A percentile compares a stretch with the other conserved stretches of the same genome.
phyloP scores from a whole-genome alignment of 805 yeast species.

The Monosporozyma aquatica region DNA sequence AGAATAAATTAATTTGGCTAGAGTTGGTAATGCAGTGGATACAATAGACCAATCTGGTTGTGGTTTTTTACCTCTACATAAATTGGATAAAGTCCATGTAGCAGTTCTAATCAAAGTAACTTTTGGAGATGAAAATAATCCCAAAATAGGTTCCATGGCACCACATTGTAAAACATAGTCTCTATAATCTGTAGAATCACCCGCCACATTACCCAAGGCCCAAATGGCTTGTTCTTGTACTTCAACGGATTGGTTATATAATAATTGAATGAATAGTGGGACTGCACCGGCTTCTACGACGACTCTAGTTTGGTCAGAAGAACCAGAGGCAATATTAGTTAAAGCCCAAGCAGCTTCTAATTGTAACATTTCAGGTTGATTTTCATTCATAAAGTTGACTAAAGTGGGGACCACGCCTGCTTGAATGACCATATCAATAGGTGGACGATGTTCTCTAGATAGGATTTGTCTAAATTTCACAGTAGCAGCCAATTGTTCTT shows the following conservation, averaged over 20 bases:
- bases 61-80: constrained; percentile 94
- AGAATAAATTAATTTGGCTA: constrained; percentile 84
- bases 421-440: constrained; percentile 86
- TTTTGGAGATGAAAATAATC: constrained; percentile 69
- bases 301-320: constrained; percentile 76
- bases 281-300: constrained; percentile 94
- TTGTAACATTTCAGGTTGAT: constrained; percentile 79
- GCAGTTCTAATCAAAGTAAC: constrained; percentile 92
- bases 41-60: constrained; percentile 93
- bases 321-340: constrained; percentile 94
- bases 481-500: constrained; percentile 79
- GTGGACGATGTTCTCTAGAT: constrained; percentile 92
- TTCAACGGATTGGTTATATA: constrained; percentile 74
- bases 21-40: constrained; percentile 78
- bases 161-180: constrained; percentile 78
- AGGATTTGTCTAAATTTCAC: constrained; percentile 87
- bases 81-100: constrained; percentile 93
- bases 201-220: constrained; percentile 99
- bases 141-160: constrained; percentile 83
- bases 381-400: constrained; percentile 71
- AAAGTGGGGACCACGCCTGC: constrained; percentile 89
- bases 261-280: constrained; percentile 76
- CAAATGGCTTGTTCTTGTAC: constrained; percentile 98
- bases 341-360: constrained; percentile 99
- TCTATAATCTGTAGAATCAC: constrained; percentile 85